Base-by-base conservation (phyloP, 805 yeast species). In the Tetrapisispora phaffii region DNA sequence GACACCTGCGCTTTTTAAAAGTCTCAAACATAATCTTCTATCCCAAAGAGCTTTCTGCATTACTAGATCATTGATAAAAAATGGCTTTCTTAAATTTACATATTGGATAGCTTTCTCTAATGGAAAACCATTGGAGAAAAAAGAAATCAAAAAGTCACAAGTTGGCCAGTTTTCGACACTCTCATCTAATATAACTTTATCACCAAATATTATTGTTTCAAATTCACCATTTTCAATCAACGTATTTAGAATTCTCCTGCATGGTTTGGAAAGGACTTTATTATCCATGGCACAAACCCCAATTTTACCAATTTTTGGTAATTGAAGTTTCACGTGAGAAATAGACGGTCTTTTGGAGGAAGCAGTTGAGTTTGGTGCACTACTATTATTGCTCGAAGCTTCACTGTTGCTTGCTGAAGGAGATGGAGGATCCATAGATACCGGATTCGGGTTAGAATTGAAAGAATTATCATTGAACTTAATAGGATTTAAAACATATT, bases 231-330 rank as follows among this genome's bases (percentile, higher is more conserved):
- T 80, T 53, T 85, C 95, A 47, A 90, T 85, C 59, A 93, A 69
- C 44, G 96, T 72, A 62, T 85, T 88, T 56, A 93, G 71, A 51
- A 93, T 93, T 49, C 85, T 85, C 47, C 97, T 72, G 60, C 97
- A 90, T 2, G 99, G 98, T 68, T 93, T 93, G 37, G 95, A 83
- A 58, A 95, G 74, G 1, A 89, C 98, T 65, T 93, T 93, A 47
- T 89, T 82, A 65, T 93, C 99, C 97, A 93, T 89, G 10, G 99
- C 99, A 68, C 99, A 93, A 1, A 93, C 96, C 44, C 99, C 99
- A 54, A 93, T 86, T 53, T 86, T 89, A 34, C 98, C 97, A 51
- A 89, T 78, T 52, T 75, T 79, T 3, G 85, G 86, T 42, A 80
- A 57, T 50, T 73, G 72, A 3, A 80, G 51, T 35, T 56, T 58